Evolutionary conservation across 306 rosid genomes (phyloP).

Genomic region (Dalbergia cultrata): DNA sequence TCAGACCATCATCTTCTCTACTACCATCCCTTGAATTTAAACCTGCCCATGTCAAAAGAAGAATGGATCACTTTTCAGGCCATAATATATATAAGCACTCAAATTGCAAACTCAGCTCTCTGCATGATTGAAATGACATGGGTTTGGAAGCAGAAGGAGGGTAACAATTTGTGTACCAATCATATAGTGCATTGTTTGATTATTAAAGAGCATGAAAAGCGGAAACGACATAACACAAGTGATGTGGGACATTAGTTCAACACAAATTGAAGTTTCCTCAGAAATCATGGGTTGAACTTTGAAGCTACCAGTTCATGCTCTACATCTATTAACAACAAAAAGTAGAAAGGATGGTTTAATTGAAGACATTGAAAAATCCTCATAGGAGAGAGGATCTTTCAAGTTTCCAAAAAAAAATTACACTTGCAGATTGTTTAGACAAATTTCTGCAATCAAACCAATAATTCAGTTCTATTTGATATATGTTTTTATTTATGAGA

Average conservation of each 20-base stretch:
- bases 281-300: not conserved
- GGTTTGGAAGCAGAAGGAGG: too few relatives aligned
- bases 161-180: not conserved
- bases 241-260: not conserved
- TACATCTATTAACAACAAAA: constrained; percentile 10
- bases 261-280: constrained; percentile 7
- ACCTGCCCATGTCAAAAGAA: constrained; percentile 52
- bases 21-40: constrained; percentile 51
- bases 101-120: not conserved
- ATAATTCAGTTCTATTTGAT: not conserved
- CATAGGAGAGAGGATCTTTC: constrained; percentile 7
- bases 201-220: not conserved
- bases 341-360: not conserved
- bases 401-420: not conserved
- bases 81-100: constrained; percentile 1
- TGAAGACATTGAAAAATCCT: not conserved
- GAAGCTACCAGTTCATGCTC: not conserved
- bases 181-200: not conserved
- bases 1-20: constrained; percentile 51
- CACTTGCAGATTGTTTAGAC: not conserved
- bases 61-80: not conserved
- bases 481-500: not conserved
- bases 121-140: too few relatives aligned
- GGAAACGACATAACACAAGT: not conserved
- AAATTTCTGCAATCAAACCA: constrained; percentile 13